Evolutionary conservation across 306 rosid genomes (phyloP).

Genomic region (Argentina anserina): DNA sequence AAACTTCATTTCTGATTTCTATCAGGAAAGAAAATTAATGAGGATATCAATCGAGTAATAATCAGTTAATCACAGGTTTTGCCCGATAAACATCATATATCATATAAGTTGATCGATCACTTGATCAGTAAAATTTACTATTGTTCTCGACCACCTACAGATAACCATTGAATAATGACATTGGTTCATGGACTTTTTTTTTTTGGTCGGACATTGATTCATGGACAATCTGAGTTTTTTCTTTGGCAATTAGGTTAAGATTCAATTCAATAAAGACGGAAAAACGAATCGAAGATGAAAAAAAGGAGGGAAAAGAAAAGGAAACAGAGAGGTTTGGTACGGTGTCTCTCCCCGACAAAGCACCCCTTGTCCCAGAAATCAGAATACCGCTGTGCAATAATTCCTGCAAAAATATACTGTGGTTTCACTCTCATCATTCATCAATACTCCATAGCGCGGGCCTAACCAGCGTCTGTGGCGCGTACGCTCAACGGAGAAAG

Average conservation of each 20-base stretch:
- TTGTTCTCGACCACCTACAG: background rate
- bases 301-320: background rate
- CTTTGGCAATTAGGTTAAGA: background rate
- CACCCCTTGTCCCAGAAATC: background rate
- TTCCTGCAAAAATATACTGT: background rate
- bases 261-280: background rate
- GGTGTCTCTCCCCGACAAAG: slow-evolving; percentile 5
- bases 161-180: background rate
- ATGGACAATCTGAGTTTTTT: background rate
- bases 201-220: background rate
- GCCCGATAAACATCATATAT: no score
- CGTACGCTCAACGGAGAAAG: background rate
- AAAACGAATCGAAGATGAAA: background rate
- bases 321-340: background rate
- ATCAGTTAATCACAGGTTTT: no score
- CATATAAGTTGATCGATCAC: no score
- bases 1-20: no score
- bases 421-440: background rate
- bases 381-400: background rate
- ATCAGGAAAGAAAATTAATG: no score
- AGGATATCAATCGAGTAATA: no score
- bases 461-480: background rate
- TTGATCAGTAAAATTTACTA: background rate
- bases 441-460: background rate
- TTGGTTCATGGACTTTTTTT: background rate